phyloP scores from a whole-genome alignment of 345 rosid genomes.

The Pugionium cornutum region DNA sequence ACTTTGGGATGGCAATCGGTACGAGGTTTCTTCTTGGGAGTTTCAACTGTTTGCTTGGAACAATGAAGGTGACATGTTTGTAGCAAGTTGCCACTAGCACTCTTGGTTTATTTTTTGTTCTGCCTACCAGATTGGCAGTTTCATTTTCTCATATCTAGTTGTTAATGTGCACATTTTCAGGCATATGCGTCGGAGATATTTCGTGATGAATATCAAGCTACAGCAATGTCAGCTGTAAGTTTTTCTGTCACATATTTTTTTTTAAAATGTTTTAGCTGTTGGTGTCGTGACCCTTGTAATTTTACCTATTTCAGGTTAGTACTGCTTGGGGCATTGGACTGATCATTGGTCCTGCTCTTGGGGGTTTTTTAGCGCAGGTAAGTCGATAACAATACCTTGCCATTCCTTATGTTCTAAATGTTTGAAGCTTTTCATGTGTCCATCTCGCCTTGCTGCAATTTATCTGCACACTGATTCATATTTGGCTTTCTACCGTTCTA shows the following conservation, averaged over 20 bases:
- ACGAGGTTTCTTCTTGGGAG: conserved; percentile 88
- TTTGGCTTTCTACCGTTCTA: background rate
- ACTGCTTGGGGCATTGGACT: conserved; percentile 96
- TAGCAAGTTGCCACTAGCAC: background rate
- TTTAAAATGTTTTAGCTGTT: conserved; percentile 11
- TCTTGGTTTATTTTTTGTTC: background rate
- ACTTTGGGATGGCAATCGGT: conserved; percentile 85
- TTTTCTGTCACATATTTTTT: background rate
- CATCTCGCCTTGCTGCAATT: background rate
- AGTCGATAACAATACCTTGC: background rate
- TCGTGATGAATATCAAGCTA: conserved; percentile 74
- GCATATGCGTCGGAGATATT: conserved; percentile 86
- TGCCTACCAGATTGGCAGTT: background rate
- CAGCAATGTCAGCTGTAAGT: conserved; percentile 85
- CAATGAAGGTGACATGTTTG: conserved; percentile 63
- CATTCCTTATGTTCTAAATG: background rate
- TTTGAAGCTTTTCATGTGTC: conserved; percentile 11
- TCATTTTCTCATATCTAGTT: background rate
- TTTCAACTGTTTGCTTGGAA: conserved; percentile 87
- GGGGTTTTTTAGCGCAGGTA: conserved; percentile 91
- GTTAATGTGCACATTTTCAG: conserved; percentile 42
- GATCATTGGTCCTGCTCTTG: conserved; percentile 91
- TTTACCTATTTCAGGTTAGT: conserved; percentile 59
- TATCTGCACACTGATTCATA: too few species aligned
- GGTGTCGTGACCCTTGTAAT: background rate